A percentile compares a stretch with the other conserved stretches of the same genome.
Evolutionary conservation across 1,284 basidiomycete genomes (phyloP).

Genomic region (Xerocomus minutiporus): DNA sequence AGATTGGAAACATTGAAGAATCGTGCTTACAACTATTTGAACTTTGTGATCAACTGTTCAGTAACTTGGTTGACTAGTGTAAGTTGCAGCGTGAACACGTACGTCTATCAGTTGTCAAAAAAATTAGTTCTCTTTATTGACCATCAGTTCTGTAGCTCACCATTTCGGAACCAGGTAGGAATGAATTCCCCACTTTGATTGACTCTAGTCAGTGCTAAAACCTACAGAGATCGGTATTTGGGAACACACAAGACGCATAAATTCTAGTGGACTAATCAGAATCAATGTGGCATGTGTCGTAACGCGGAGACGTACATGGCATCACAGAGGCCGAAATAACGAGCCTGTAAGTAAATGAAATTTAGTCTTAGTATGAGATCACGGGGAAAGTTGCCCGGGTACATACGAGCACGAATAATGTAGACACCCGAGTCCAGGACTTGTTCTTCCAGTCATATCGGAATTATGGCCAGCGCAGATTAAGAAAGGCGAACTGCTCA

Average conservation of each 20-base stretch:
- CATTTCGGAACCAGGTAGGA: background rate
- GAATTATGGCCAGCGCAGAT: too few relatives aligned
- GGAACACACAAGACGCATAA: background rate
- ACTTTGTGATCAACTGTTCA: background rate
- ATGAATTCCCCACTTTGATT: background rate
- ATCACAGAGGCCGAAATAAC: background rate
- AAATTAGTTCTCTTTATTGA: background rate
- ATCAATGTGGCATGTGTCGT: background rate
- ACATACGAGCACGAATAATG: background rate
- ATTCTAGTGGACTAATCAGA: background rate
- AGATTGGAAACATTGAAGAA: background rate
- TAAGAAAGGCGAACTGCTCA: background rate
- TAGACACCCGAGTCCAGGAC: background rate
- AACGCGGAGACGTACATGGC: background rate
- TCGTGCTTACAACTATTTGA: slow-evolving; percentile 5
- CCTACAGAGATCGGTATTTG: background rate
- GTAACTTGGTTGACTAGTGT: background rate
- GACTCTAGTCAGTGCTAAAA: background rate
- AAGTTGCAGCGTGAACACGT: background rate
- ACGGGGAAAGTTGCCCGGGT: background rate
- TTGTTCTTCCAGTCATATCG: background rate
- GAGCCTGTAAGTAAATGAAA: background rate
- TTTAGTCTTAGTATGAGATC: background rate
- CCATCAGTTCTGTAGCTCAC: background rate
- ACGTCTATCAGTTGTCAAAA: background rate